A percentile compares a stretch with the other conserved stretches of the same genome.
Conservation (phyloP, 1,139 yeast species). For the Yamadazyma sp. region DNA sequence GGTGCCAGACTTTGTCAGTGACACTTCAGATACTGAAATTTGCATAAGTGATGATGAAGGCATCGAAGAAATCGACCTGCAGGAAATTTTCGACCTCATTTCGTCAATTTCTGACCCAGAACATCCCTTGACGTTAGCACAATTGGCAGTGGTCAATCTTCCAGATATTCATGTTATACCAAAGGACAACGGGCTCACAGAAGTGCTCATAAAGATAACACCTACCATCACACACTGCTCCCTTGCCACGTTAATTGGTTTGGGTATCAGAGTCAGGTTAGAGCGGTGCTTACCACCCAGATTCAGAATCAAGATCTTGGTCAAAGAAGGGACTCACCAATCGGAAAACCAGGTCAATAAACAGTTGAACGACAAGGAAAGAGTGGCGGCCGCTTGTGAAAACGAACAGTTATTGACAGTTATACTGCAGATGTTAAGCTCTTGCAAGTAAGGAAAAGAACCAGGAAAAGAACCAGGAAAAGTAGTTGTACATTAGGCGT, state of each 20-base stretch:
- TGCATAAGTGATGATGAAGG: slow-evolving; percentile 35
- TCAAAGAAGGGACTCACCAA: slow-evolving; percentile 93
- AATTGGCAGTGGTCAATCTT: slow-evolving; percentile 88
- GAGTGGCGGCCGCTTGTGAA: slow-evolving; percentile 99
- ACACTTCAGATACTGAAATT: slow-evolving; percentile 18
- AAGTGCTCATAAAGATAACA: slow-evolving; percentile 80
- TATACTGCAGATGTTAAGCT: slow-evolving; percentile 86
- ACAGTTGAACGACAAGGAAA: slow-evolving; percentile 93
- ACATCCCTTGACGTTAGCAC: slow-evolving; percentile 94
- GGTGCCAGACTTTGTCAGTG: slow-evolving; percentile 29
- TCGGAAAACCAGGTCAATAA: slow-evolving; percentile 95
- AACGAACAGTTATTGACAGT: slow-evolving; percentile 88
- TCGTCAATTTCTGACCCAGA: slow-evolving; percentile 95
- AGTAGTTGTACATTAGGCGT: slow-evolving; percentile 13
- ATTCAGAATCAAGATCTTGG: slow-evolving; percentile 73
- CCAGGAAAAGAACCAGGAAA: no score
- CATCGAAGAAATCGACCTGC: slow-evolving; percentile 72
- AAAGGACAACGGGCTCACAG: slow-evolving; percentile 57
- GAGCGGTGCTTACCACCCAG: slow-evolving; percentile 88
- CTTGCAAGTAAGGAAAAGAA: slow-evolving; percentile 49
- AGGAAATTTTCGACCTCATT: slow-evolving; percentile 61
- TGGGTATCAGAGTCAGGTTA: slow-evolving; percentile 88
- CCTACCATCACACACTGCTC: slow-evolving; percentile 99
- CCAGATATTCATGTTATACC: slow-evolving; percentile 68
- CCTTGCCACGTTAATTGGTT: slow-evolving; percentile 90